Evolutionary conservation across 805 yeast genomes (phyloP).

Genomic region (Yamadazyma philogaea): DNA sequence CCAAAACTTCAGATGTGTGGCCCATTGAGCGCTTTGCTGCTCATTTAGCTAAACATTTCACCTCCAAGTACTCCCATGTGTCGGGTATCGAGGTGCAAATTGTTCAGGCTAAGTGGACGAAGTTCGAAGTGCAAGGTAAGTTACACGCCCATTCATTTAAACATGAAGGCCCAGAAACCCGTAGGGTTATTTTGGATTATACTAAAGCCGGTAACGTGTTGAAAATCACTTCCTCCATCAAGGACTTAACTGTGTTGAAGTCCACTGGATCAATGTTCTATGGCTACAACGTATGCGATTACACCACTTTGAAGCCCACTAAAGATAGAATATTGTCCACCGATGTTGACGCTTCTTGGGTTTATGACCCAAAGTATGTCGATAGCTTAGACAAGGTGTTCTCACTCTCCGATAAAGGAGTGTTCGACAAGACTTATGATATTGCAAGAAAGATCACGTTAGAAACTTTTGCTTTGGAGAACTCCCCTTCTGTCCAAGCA

Average conservation of each 20-base stretch:
- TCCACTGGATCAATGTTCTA: constrained; percentile 92
- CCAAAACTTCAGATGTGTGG: constrained; percentile 80
- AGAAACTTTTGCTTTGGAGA: constrained; percentile 75
- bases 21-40: constrained; percentile 91
- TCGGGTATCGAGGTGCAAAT: constrained; percentile 66
- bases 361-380: constrained; percentile 51
- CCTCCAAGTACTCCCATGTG: constrained; percentile 72
- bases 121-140: constrained; percentile 70
- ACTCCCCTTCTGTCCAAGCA: constrained; percentile 93
- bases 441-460: constrained; percentile 67
- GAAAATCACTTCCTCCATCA: constrained; percentile 62
- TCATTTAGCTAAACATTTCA: constrained; percentile 76
- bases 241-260: constrained; percentile 80
- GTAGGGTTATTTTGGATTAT: constrained; percentile 55
- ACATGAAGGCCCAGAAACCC: constrained; percentile 81
- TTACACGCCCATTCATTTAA: constrained; percentile 80
- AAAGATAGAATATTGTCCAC: constrained; percentile 84
- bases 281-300: constrained; percentile 82
- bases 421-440: constrained; percentile 64
- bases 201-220: constrained; percentile 50
- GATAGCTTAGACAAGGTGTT: constrained; percentile 50
- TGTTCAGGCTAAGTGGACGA: constrained; percentile 76
- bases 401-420: constrained; percentile 53
- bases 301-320: constrained; percentile 82
- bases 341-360: constrained; percentile 74